Evolutionary conservation across 306 rosid species (phyloP), one percentile per base, ranked within the genome.

Genomic region (Vigna hirtella): DNA sequence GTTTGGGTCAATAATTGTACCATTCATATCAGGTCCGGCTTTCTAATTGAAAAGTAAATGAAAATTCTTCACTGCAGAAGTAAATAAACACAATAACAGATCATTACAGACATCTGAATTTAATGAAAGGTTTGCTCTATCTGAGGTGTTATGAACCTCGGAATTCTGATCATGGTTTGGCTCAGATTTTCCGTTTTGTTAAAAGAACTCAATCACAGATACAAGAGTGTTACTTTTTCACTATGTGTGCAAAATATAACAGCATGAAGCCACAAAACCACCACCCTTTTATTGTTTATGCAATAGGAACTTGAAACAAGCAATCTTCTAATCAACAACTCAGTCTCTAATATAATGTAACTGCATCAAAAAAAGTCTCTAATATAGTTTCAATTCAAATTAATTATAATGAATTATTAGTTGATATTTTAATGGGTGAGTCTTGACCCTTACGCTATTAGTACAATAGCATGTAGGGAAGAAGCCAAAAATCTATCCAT

Each of bases 1-100:
- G 70, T 43, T 69, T 22, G 51, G 76, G 17, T 38, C 80, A 75
- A 74, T 75, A 75, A 82, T 85, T 78, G 82, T 76, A 65, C 76
- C 53, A 52, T 12, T 48, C 38, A 56, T 73, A 69, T 66, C 62
- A 70, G 34, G 71, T 47, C 66, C 55, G 28, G 73, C 66, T 69
- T 62, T 62, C 76, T 79, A 45, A 73, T 76, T 47, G 72, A 45
- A 70, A 64, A 38, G 53, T 28, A 75, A 70, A 38, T 67, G 1
- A 63, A 77, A 50, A 53, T 73, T 26, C 67, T 69, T 55, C 22
- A n/a, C 64, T 14, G 53, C 16, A 79, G 52, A 75, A 64, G 66
- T 49, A 72, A 77, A 77, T 67, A 58, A 52, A 65, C 18, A 51
- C 45, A 6, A 38, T 14, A n/a, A 20, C 20, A 34, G 32, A 55